Evolutionary conservation across 2,329 filamentous ascomycete species (phyloP).

Genomic region (Ophiostoma himal-ulmi): DNA sequence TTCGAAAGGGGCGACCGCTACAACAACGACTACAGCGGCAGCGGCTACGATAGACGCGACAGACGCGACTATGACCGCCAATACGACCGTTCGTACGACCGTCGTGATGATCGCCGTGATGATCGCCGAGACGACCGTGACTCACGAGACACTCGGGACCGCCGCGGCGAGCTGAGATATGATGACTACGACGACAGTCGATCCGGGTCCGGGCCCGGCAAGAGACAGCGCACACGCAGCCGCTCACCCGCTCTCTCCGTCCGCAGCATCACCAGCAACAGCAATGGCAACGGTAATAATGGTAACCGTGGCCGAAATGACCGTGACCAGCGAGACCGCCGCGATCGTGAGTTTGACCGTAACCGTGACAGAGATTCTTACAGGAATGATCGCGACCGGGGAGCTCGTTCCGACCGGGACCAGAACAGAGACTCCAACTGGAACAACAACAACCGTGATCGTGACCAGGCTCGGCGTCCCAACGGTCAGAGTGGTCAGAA

Average conservation of each 20-base stretch:
- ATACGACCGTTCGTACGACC: constrained; percentile 29
- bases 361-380: constrained; percentile 30
- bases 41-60: constrained; percentile 13
- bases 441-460: not conserved
- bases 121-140: constrained; percentile 17
- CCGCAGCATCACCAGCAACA: constrained; percentile 33
- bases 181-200: constrained; percentile 40
- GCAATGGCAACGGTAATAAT: constrained; percentile 28
- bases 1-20: constrained; percentile 31
- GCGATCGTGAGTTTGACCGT: constrained; percentile 33
- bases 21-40: not conserved
- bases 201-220: constrained; percentile 35
- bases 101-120: constrained; percentile 42
- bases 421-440: constrained; percentile 28
- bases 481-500: not conserved
- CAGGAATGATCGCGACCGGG: constrained; percentile 31
- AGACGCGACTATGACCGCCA: not conserved
- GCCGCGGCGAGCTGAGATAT: constrained; percentile 17
- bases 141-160: not conserved
- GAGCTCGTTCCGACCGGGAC: constrained; percentile 30
- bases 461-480: not conserved
- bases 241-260: constrained; percentile 39
- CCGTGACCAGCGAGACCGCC: constrained; percentile 30
- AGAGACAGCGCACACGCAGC: constrained; percentile 51
- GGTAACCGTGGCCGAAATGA: constrained; percentile 32